Conservation (phyloP, 1,284 basidiomycete species). For the Ganoderma resinaceum region DNA sequence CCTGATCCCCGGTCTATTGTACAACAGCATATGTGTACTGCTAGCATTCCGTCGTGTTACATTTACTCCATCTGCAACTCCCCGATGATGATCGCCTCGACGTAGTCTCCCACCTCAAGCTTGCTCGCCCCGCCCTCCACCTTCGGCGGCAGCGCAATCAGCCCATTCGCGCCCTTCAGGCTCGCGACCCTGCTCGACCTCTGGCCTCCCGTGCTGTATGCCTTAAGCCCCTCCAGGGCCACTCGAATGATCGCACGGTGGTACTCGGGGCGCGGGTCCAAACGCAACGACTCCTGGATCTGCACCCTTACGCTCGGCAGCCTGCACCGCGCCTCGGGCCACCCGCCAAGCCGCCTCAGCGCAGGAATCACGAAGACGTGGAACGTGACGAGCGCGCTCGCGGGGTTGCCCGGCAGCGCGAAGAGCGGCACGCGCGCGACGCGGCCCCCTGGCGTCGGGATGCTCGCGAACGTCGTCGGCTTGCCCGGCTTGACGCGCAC, state of each 20-base stretch:
- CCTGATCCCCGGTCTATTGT: slow-evolving; percentile 9
- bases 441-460: slow-evolving; percentile 51
- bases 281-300: slow-evolving; percentile 65
- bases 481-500: slow-evolving; percentile 78
- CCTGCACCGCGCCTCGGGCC: slow-evolving; percentile 58
- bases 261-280: slow-evolving; percentile 83
- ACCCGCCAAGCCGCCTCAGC: slow-evolving; percentile 77
- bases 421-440: slow-evolving; percentile 66
- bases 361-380: slow-evolving; percentile 87
- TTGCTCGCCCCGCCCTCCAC: slow-evolving; percentile 46
- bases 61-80: slow-evolving; percentile 57
- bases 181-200: slow-evolving; percentile 82
- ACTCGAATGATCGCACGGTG: slow-evolving; percentile 75
- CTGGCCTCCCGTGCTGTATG: slow-evolving; percentile 86
- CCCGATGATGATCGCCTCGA: slow-evolving; percentile 69
- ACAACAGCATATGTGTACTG: slow-evolving; percentile 22
- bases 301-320: slow-evolving; percentile 73
- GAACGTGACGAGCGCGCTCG: slow-evolving; percentile 88
- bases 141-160: slow-evolving; percentile 70
- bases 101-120: slow-evolving; percentile 60
- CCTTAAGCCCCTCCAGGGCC: slow-evolving; percentile 57
- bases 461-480: slow-evolving; percentile 87
- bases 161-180: slow-evolving; percentile 78
- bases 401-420: slow-evolving; percentile 89
- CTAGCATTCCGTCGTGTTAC: slow-evolving; percentile 4